Conservation (phyloP, 1,139 yeast genomes). For the Pneumocystis carinii region DNA sequence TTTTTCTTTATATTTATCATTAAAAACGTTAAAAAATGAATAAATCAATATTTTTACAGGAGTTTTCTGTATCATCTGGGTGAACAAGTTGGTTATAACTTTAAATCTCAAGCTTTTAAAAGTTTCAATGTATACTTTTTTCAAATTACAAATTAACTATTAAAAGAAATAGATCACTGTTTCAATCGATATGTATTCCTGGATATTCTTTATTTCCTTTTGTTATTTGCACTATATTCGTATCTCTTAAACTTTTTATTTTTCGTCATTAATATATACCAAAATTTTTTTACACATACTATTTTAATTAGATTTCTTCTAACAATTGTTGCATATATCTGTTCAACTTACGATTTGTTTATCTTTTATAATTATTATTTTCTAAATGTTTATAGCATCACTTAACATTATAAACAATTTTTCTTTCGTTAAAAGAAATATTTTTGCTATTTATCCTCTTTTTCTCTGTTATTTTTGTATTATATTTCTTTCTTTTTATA, state of each 20-base stretch:
- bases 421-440: slow-evolving; percentile 57
- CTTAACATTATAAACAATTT: slow-evolving; percentile 50
- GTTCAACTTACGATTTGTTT: slow-evolving; percentile 43
- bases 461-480: slow-evolving; percentile 40
- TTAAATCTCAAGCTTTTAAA: slow-evolving; percentile 64
- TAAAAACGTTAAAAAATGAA: slow-evolving; percentile 28
- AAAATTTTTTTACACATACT: slow-evolving; percentile 31
- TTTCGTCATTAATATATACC: slow-evolving; percentile 18
- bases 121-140: slow-evolving; percentile 24
- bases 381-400: slow-evolving; percentile 29
- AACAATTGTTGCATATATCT: slow-evolving; percentile 39
- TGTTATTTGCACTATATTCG: slow-evolving; percentile 28
- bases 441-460: slow-evolving; percentile 69
- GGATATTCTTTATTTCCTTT: slow-evolving; percentile 76
- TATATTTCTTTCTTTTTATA: not conserved
- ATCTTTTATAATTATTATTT: not conserved
- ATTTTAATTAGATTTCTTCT: slow-evolving; percentile 42
- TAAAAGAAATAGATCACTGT: slow-evolving; percentile 31
- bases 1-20: slow-evolving; percentile 39
- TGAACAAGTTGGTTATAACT: slow-evolving; percentile 39
- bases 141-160: not conserved
- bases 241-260: slow-evolving; percentile 37
- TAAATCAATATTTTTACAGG: slow-evolving; percentile 45
- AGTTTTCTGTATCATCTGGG: slow-evolving; percentile 44
- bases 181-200: slow-evolving; percentile 66